Evolutionary conservation across 495 filamentous ascomycete species (phyloP), one percentile per base, ranked within the genome.

Genomic region (Astrothelium macrocarpum): DNA sequence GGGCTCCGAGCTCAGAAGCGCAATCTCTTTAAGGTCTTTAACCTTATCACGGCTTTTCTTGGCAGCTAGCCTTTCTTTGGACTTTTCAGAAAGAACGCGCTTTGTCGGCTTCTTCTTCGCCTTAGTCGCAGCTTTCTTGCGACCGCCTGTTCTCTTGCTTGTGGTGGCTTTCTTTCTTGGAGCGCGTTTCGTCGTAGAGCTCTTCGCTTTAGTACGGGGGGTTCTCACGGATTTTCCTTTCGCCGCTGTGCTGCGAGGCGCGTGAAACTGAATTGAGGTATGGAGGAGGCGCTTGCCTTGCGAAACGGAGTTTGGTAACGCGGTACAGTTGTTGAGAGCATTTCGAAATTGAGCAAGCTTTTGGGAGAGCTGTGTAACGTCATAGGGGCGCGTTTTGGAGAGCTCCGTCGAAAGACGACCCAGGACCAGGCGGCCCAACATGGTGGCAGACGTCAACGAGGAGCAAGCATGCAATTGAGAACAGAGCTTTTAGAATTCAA

Each of bases 21-120:
- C 63, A 16, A 32, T 65, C 58, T 66, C 69, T 36, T 66, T 66
- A 23, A 76, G 62, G 12, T 68, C 71, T 36, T 42, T 62, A 43
- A 29, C 61, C 31, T 69, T 31, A 26, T 45, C 49, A 34, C 34
- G 59, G 20, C 64, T 59, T 45, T 59, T 62, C 12, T 65, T 65
- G n/a, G 67, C 49, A n/a, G 62, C 61, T 36, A 61, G 60, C 2
- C 46, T 16, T 18, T 20, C 25, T 59, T 62, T 18, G 23, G 53
- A 7, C 12, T 59, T 60, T 23, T 59, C 62, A 18, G 66, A 49
- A 26, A 29, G 23, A 12, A 29, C 25, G 9, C 49, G 49, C 25
- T 29, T 56, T 26, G 49, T 56, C n/a, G 49, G 25, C 25, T 26
- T 29, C 25, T 56, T 29, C 10, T 26, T 56, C 2, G 49, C 25